Percentiles rank a stretch among this genome's conserved stretches.
These are phyloP conservation scores for Hypoxylon rickii DNA, from an alignment of 495 filamentous ascomycete genomes.

Conservation along the genomic window DNA sequence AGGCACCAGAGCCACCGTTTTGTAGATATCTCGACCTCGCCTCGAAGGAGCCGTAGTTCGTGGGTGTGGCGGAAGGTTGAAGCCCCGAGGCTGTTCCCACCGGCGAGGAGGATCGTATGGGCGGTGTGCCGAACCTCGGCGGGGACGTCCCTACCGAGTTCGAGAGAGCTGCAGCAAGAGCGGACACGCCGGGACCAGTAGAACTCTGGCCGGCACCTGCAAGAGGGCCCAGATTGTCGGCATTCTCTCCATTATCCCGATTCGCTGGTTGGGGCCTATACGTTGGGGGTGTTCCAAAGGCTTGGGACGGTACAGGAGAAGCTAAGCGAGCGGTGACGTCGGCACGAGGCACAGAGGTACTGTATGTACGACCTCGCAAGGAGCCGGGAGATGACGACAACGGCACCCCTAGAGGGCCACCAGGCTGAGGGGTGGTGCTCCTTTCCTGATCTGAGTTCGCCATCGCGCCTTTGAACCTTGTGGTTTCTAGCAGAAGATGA, in stretches of 20 bases:
- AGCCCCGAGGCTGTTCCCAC: slow-evolving; percentile 48
- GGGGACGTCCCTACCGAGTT: slow-evolving; percentile 65
- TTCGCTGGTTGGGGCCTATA: slow-evolving; percentile 30
- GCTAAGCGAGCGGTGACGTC: slow-evolving; percentile 73
- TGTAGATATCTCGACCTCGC: slow-evolving; percentile 54
- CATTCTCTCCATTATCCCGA: slow-evolving; percentile 35
- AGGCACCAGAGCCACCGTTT: slow-evolving; percentile 50
- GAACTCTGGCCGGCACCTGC: slow-evolving; percentile 54
- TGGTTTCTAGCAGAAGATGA: slow-evolving; percentile 1
- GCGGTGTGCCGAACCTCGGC: slow-evolving; percentile 63
- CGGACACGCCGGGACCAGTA: slow-evolving; percentile 73
- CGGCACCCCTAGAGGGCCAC: slow-evolving; percentile 43
- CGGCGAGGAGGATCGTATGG: slow-evolving; percentile 62
- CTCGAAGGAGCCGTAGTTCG: slow-evolving; percentile 83
- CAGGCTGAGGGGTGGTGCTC: slow-evolving; percentile 36
- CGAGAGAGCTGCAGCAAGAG: slow-evolving; percentile 75
- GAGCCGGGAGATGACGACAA: slow-evolving; percentile 54
- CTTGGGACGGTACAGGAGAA: slow-evolving; percentile 66
- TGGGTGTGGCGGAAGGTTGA: slow-evolving; percentile 56
- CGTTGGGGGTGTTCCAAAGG: slow-evolving; percentile 52
- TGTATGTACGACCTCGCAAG: slow-evolving; percentile 45
- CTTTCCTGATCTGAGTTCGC: slow-evolving; percentile 35
- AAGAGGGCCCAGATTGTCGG: slow-evolving; percentile 53
- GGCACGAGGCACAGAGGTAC: slow-evolving; percentile 59
- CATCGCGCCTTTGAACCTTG: slow-evolving; percentile 21